Evolutionary conservation across 2,329 filamentous ascomycete species (phyloP).

Genomic region (Neofusicoccum sp.): DNA sequence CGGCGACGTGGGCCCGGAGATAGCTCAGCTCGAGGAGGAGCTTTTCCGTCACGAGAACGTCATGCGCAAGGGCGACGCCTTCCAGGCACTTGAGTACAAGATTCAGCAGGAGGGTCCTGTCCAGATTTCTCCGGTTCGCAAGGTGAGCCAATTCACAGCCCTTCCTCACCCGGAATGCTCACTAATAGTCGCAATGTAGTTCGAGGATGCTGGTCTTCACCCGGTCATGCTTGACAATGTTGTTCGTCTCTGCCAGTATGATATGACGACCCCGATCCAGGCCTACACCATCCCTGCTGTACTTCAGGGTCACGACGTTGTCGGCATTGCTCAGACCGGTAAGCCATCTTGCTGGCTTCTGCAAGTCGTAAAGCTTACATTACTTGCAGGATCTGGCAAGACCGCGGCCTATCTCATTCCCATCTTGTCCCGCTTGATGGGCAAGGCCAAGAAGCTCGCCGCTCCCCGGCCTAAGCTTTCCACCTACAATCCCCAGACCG

Average conservation of each 20-base stretch:
- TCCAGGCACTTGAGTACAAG: constrained; percentile 55
- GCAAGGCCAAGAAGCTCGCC: constrained; percentile 85
- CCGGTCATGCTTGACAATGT: constrained; percentile 80
- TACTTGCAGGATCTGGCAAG: constrained; percentile 83
- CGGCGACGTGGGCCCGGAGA: constrained; percentile 77
- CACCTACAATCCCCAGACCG: constrained; percentile 51
- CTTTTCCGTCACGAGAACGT: constrained; percentile 65
- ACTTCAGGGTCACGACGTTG: constrained; percentile 72
- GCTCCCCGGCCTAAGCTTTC: constrained; percentile 69
- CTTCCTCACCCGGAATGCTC: constrained; percentile 3
- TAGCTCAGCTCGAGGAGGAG: constrained; percentile 67
- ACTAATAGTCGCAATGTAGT: constrained; percentile 49
- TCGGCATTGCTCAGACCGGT: constrained; percentile 93
- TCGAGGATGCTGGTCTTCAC: constrained; percentile 78
- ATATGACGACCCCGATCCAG: constrained; percentile 79
- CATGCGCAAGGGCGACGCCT: constrained; percentile 61
- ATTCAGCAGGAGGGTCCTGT: constrained; percentile 51
- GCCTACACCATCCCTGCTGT: constrained; percentile 80
- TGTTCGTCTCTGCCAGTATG: constrained; percentile 65
- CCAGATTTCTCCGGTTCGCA: constrained; percentile 48
- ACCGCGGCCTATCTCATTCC: constrained; percentile 91
- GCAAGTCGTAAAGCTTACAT: neutral
- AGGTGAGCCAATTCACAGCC: constrained; percentile 41
- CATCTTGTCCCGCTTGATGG: constrained; percentile 87
- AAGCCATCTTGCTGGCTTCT: constrained; percentile 33